Evolutionary conservation across 106 monocot species (phyloP).

Genomic region (Dactylorhiza incarnata): DNA sequence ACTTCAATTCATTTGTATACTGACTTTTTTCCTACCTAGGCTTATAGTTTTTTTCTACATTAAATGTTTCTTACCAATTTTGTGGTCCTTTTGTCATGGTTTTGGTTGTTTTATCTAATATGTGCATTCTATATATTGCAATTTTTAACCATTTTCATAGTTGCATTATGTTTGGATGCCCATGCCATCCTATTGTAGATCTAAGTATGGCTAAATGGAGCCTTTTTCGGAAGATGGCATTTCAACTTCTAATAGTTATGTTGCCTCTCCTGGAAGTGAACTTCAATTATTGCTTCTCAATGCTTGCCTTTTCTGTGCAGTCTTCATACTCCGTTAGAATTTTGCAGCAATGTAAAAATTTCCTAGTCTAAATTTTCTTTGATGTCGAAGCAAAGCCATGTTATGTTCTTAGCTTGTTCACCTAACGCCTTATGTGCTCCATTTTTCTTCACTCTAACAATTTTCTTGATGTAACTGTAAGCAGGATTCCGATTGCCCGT

Average conservation of each 20-base stretch:
- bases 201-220: background rate
- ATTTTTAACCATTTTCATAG: background rate
- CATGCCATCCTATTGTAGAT: background rate
- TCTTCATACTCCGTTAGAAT: background rate
- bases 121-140: background rate
- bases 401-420: background rate
- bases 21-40: background rate
- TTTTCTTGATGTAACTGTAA: background rate
- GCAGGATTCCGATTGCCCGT: conserved; percentile 68
- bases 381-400: background rate
- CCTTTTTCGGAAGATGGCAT: background rate
- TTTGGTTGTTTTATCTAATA: background rate
- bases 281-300: background rate
- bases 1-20: background rate
- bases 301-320: background rate
- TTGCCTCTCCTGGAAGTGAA: background rate
- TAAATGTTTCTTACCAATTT: background rate
- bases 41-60: background rate
- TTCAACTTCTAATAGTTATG: background rate
- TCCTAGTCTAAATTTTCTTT: background rate
- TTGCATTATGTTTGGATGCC: background rate
- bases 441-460: conserved; percentile 1
- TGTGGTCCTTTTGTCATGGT: background rate
- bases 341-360: background rate
- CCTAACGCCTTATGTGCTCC: background rate